Evolutionary conservation across 2,329 filamentous ascomycete species (phyloP).

Genomic region (Hortaea sp.): DNA sequence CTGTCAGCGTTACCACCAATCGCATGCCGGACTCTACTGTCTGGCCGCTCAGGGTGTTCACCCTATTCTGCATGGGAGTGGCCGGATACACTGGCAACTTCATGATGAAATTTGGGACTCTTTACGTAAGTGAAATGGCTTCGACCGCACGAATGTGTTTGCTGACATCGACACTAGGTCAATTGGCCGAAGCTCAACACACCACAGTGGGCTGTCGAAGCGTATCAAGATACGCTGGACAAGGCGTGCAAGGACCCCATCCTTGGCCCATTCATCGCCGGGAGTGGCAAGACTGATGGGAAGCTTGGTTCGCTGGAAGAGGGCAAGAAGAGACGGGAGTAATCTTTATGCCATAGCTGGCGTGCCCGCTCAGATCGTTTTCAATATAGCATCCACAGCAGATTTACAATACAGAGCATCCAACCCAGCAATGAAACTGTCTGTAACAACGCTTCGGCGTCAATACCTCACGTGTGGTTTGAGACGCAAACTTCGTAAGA

Average conservation of each 20-base stretch:
- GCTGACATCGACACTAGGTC: conserved; percentile 48
- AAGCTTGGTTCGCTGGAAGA: conserved; percentile 82
- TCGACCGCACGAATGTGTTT: background rate
- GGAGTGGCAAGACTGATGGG: conserved; percentile 62
- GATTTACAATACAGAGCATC: too few relatives aligned
- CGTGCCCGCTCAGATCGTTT: too few relatives aligned
- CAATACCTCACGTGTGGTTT: too few relatives aligned
- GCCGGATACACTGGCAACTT: conserved; percentile 66
- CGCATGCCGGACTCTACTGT: conserved; percentile 62
- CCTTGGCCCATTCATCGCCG: conserved; percentile 60
- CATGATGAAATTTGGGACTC: conserved; percentile 73
- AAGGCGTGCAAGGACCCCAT: conserved; percentile 75
- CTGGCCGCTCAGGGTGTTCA: conserved; percentile 74
- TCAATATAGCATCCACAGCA: too few relatives aligned
- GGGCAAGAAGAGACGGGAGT: conserved; percentile 97
- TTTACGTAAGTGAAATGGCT: conserved; percentile 65
- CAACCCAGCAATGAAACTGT: too few relatives aligned
- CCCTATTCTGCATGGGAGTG: conserved; percentile 65
- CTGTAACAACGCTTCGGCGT: too few relatives aligned
- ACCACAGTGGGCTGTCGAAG: conserved; percentile 73
- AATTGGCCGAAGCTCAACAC: conserved; percentile 98
- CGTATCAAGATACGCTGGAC: conserved; percentile 75
- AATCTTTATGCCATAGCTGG: conserved; percentile 5
- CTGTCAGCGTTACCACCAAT: conserved; percentile 64
- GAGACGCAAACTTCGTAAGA: too few relatives aligned